Base-by-base conservation (phyloP, 2,329 filamentous ascomycete species). In the Colletotrichum caudatum region DNA sequence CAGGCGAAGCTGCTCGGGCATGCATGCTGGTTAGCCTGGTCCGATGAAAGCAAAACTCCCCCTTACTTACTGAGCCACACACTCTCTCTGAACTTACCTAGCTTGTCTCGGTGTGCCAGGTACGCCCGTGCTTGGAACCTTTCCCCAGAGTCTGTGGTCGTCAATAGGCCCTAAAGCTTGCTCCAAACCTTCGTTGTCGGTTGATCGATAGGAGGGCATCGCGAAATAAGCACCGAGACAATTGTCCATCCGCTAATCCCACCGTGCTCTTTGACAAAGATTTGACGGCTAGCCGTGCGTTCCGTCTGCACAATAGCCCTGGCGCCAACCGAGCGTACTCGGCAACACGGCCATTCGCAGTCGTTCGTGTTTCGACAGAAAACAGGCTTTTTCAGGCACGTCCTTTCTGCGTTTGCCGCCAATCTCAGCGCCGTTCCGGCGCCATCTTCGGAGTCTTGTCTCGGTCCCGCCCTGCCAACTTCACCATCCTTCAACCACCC, bases 281-380 rank as follows among this genome's bases (percentile, higher is more conserved):
- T 33, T 64, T 29, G 69, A 69, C 69, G 69, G 69, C 59, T 64
- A 56, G 53, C 69, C 59, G 69, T 72, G 69, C 69, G 60, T 72
- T 69, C 60, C 69, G 69, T 60, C 65, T 56, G 58, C 50, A 62
- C 48, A 67, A 50, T 26, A 61, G 41, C 35, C n/a, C 26, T 56
- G 48, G 39, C 62, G 56, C 29, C 35, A 60, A 50, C 59, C 54
- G 59, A 60, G 39, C 53, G n/a, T 60, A 60, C 37, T 64, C 59
- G 69, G 48, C 59, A 46, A 16, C 60, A 69, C 69, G 60, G 60
- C 54, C 35, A 39, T 35, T 64, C 60, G 69, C 69, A 64, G 66
- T 60, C 50, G 39, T 56, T 69, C 29, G 29, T 51, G 69, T 69
- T 69, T 72, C 66, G 54, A 56, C 39, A 14, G 60, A 64, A 69